Conservation (phyloP, 495 filamentous ascomycete species). For the Penicillium arizonense region DNA sequence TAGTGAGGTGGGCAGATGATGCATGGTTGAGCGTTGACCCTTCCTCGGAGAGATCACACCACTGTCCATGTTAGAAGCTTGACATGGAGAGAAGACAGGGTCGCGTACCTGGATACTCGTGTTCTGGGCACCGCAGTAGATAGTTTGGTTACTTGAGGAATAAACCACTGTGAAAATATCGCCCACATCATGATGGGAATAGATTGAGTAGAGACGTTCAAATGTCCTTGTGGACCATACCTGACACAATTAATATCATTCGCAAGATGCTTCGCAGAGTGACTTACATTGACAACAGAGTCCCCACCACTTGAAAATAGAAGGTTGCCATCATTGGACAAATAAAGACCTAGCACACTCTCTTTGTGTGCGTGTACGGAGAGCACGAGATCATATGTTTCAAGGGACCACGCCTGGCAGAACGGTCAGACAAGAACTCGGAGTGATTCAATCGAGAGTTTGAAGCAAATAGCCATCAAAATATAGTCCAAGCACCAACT, state of each 20-base stretch:
- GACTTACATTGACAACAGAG: conserved; percentile 81
- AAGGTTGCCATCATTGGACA: conserved; percentile 68
- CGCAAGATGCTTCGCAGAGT: background rate
- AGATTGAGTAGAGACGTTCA: conserved; percentile 78
- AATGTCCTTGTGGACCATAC: conserved; percentile 66
- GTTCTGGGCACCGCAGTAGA: conserved; percentile 93
- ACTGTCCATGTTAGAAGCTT: conserved; percentile 33
- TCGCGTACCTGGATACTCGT: conserved; percentile 75
- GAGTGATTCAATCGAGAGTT: no score
- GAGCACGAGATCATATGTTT: conserved; percentile 74
- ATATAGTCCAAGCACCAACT: conserved; percentile 11
- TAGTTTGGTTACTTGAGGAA: conserved; percentile 70
- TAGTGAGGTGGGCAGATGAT: conserved; percentile 69
- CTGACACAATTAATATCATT: conserved; percentile 33
- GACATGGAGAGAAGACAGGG: conserved; percentile 5
- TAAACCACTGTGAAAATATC: conserved; percentile 93
- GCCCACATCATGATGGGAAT: conserved; percentile 91
- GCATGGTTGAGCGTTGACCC: conserved; percentile 57
- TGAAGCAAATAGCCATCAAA: no score
- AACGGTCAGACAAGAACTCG: conserved; percentile 8
- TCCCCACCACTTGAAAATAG: conserved; percentile 95
- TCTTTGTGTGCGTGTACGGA: conserved; percentile 83
- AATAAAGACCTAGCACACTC: conserved; percentile 80
- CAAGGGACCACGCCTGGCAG: conserved; percentile 73
- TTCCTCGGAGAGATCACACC: conserved; percentile 59